These are phyloP conservation scores for Teratosphaeriaceae sp. DNA, from an alignment of 2,329 filamentous ascomycete species.

Conservation along the genomic window DNA sequence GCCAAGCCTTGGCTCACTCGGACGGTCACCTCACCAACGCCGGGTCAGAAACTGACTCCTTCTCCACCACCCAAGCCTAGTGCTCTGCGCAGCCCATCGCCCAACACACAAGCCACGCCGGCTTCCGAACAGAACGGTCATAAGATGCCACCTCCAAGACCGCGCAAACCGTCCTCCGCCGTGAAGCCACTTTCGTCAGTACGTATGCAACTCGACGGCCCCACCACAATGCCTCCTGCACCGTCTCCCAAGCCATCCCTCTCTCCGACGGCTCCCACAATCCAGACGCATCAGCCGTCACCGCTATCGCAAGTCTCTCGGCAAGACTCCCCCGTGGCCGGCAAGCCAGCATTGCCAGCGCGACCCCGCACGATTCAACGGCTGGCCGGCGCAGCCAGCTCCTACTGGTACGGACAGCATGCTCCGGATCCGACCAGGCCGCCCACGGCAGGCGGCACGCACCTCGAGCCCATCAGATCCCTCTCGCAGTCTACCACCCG, in stretches of 20 bases:
- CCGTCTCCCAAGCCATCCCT: conserved; percentile 1
- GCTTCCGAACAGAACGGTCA: conserved; percentile 7
- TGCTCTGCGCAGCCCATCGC: conserved; percentile 34
- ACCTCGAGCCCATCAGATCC: conserved; percentile 5
- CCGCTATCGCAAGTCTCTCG: conserved; percentile 29
- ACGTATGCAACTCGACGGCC: conserved; percentile 8
- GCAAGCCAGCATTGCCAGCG: background rate
- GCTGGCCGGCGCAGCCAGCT: background rate
- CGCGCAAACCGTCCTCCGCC: conserved; percentile 30
- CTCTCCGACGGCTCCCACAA: conserved; percentile 6
- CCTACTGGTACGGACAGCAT: conserved; percentile 6
- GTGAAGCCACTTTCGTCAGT: conserved; percentile 18
- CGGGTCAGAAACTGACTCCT: conserved; percentile 16
- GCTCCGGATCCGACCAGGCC: conserved; percentile 5
- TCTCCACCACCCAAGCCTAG: conserved; percentile 31
- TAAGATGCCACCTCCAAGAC: conserved; percentile 29
- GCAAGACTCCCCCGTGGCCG: conserved; percentile 17
- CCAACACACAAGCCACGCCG: conserved; percentile 14
- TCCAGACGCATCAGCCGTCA: conserved; percentile 12
- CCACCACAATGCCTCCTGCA: background rate
- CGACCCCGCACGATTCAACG: conserved; percentile 11
- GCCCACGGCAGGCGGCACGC: conserved; percentile 5
- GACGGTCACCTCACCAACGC: conserved; percentile 17
- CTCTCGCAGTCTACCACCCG: conserved; percentile 5
- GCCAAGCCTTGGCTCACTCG: conserved; percentile 25